Evolutionary conservation across 805 yeast species (phyloP).

Genomic region (Helenozyma baotianmanensis): DNA sequence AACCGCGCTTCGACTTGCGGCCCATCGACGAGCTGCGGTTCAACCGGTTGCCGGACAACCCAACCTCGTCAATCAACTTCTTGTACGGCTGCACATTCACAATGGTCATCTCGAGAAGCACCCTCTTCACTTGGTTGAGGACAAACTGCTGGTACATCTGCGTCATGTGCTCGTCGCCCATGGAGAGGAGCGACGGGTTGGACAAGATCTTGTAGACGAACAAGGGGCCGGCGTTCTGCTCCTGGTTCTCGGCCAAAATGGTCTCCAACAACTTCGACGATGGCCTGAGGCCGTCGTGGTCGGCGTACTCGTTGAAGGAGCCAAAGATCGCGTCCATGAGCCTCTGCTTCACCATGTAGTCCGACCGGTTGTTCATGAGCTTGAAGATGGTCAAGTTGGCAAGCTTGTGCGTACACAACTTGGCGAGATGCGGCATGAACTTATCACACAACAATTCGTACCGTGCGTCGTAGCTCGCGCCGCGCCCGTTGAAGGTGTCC

Average conservation of each 20-base stretch:
- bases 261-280: constrained; percentile 49
- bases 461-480: constrained; percentile 26
- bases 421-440: constrained; percentile 57
- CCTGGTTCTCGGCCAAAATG: constrained; percentile 60
- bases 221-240: constrained; percentile 47
- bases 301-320: constrained; percentile 25
- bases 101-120: constrained; percentile 56
- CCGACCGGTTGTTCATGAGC: constrained; percentile 65
- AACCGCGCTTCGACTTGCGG: constrained; percentile 21
- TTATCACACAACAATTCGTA: constrained; percentile 61
- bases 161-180: constrained; percentile 17
- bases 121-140: constrained; percentile 55
- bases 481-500: constrained; percentile 53
- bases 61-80: constrained; percentile 88
- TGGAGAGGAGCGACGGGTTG: constrained; percentile 51
- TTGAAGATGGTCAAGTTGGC: constrained; percentile 82
- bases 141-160: constrained; percentile 49
- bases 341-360: constrained; percentile 53
- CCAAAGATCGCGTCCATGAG: constrained; percentile 69
- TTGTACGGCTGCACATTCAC: constrained; percentile 66
- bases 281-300: constrained; percentile 18
- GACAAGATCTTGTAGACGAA: constrained; percentile 78
- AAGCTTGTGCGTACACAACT: constrained; percentile 71
- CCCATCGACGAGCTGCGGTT: constrained; percentile 23
- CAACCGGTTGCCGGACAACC: constrained; percentile 44